Conservation (phyloP, 169 alveolate genomes). For the Miamiensis avidus region DNA sequence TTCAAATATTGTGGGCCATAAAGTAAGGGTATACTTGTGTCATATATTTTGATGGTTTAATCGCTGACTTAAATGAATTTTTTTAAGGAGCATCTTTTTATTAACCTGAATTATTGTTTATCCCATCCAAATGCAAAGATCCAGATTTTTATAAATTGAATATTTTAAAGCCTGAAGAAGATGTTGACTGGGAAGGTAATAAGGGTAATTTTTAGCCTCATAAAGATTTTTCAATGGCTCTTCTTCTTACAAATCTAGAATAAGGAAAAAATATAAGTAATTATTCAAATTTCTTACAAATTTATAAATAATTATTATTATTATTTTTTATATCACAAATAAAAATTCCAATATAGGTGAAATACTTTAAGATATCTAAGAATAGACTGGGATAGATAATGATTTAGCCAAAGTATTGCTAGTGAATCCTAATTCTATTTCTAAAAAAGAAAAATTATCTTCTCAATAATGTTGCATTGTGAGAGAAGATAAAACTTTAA, state of each 20-base stretch:
- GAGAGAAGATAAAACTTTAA: too few species aligned
- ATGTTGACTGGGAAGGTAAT: background rate
- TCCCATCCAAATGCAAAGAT: background rate
- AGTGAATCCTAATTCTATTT: too few species aligned
- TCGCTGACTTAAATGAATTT: background rate
- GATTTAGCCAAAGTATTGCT: too few species aligned
- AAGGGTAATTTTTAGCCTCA: background rate
- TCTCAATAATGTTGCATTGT: too few species aligned
- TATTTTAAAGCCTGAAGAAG: background rate
- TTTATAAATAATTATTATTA: too few species aligned
- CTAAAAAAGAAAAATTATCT: too few species aligned
- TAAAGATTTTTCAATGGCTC: background rate
- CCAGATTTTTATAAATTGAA: background rate
- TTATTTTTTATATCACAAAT: too few species aligned
- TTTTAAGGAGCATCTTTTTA: background rate
- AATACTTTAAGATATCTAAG: too few species aligned
- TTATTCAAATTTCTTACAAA: too few species aligned
- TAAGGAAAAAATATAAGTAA: background rate
- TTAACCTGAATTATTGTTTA: background rate
- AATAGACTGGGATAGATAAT: too few species aligned
- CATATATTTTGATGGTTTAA: background rate
- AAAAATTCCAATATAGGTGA: too few species aligned
- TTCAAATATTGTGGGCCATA: background rate
- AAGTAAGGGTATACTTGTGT: background rate
- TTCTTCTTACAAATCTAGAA: background rate